Evolutionary conservation across 2,329 filamentous ascomycete species (phyloP).

Genomic region (Tolypocladium ophioglossoides): DNA sequence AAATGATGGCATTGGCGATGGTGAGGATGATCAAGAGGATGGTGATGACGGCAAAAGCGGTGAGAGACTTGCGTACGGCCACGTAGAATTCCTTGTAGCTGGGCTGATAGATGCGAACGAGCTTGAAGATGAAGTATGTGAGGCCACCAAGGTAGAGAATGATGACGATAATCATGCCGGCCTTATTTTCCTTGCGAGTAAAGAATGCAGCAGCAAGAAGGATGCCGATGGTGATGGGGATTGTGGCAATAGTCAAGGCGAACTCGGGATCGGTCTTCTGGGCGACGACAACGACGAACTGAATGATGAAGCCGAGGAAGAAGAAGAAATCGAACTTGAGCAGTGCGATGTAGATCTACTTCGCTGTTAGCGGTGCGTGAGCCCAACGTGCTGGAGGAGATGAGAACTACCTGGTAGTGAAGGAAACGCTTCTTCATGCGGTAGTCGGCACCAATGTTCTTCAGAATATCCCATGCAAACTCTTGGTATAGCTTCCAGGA

Average conservation of each 20-base stretch:
- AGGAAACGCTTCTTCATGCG: constrained; percentile 95
- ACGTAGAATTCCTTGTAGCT: constrained; percentile 50
- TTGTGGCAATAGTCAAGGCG: constrained; percentile 75
- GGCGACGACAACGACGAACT: constrained; percentile 89
- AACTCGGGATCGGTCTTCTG: constrained; percentile 62
- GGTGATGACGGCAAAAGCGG: constrained; percentile 88
- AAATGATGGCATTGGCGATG: constrained; percentile 76
- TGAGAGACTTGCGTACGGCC: constrained; percentile 75
- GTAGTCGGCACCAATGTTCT: constrained; percentile 95
- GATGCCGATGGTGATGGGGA: constrained; percentile 84
- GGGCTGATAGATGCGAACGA: constrained; percentile 84
- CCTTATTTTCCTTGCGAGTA: constrained; percentile 70
- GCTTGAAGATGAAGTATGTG: constrained; percentile 96
- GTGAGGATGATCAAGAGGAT: constrained; percentile 81
- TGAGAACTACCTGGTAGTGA: constrained; percentile 70
- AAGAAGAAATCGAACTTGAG: constrained; percentile 99
- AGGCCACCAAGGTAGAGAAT: constrained; percentile 80
- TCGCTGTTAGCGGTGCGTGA: constrained; percentile 8
- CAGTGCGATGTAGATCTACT: constrained; percentile 88
- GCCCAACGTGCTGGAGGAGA: not conserved
- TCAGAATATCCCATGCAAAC: constrained; percentile 98
- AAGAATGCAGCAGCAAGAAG: constrained; percentile 77
- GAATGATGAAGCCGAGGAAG: constrained; percentile 96
- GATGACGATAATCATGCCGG: constrained; percentile 70
- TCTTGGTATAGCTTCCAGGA: constrained; percentile 97